Evolutionary conservation across 345 rosid species (phyloP).

Genomic region (Melaleuca quinquenervia): DNA sequence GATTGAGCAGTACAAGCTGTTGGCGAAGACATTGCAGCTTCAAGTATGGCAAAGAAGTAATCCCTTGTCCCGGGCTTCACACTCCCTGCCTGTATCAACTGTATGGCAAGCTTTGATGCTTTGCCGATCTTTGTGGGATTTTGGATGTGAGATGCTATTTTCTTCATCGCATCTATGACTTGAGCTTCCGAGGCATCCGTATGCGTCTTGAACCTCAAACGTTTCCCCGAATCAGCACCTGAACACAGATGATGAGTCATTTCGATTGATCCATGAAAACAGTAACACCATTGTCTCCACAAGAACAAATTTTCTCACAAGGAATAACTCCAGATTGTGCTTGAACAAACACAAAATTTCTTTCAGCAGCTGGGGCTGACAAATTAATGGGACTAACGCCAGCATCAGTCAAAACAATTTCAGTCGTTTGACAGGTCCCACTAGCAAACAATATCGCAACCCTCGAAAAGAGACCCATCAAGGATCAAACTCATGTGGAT

Average conservation of each 20-base stretch:
- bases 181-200: conserved; percentile 81
- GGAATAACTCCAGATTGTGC: neutral
- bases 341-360: neutral
- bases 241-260: neutral
- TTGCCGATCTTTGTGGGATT: conserved; percentile 65
- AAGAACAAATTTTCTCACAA: neutral
- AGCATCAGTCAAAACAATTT: neutral
- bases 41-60: conserved; percentile 66
- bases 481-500: neutral
- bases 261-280: neutral
- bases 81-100: conserved; percentile 80
- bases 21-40: conserved; percentile 71
- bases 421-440: neutral
- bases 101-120: conserved; percentile 90
- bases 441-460: neutral
- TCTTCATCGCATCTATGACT: conserved; percentile 86
- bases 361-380: neutral
- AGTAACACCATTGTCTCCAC: neutral
- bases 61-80: conserved; percentile 72
- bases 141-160: conserved; percentile 80
- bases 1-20: conserved; percentile 73
- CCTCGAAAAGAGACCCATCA: neutral
- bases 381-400: neutral
- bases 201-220: conserved; percentile 80
- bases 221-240: conserved; percentile 34